These are phyloP conservation scores for Yarrowia hollandica DNA, from an alignment of 805 yeast genomes.

Conservation along the genomic window DNA sequence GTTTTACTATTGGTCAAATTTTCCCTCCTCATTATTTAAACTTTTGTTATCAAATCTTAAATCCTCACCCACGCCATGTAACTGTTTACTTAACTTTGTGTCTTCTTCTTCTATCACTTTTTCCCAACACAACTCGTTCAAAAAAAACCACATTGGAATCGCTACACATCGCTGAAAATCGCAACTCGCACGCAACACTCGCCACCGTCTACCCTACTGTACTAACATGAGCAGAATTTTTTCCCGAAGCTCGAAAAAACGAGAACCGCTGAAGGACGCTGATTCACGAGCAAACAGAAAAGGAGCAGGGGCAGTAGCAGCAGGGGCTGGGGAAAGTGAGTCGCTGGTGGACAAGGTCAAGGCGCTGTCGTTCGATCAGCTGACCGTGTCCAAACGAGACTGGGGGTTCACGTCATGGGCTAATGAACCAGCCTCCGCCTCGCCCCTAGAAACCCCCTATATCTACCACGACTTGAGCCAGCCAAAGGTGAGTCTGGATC, in stretches of 20 bases:
- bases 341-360: constrained; percentile 23
- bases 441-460: constrained; percentile 13
- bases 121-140: too few relatives aligned
- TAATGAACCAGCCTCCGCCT: constrained; percentile 7
- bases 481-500: constrained; percentile 18
- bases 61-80: too few relatives aligned
- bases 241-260: constrained; percentile 5
- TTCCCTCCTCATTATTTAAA: too few relatives aligned
- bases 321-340: background rate
- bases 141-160: too few relatives aligned
- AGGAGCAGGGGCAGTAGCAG: too few relatives aligned
- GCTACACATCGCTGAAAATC: too few relatives aligned
- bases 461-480: constrained; percentile 11
- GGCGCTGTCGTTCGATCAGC: constrained; percentile 16
- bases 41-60: too few relatives aligned
- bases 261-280: constrained; percentile 22
- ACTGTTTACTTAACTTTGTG: too few relatives aligned
- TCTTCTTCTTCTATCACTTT: background rate
- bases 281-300: constrained; percentile 7
- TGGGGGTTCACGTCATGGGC: constrained; percentile 19
- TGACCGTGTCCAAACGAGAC: constrained; percentile 10
- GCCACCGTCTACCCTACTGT: too few relatives aligned
- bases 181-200: too few relatives aligned
- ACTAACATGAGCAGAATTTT: constrained; percentile 24
- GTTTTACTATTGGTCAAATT: too few relatives aligned